A percentile compares a stretch with the other conserved stretches of the same genome.
Conservation (phyloP, 352 stramenopile species). For the Phytophthora ramorum region DNA sequence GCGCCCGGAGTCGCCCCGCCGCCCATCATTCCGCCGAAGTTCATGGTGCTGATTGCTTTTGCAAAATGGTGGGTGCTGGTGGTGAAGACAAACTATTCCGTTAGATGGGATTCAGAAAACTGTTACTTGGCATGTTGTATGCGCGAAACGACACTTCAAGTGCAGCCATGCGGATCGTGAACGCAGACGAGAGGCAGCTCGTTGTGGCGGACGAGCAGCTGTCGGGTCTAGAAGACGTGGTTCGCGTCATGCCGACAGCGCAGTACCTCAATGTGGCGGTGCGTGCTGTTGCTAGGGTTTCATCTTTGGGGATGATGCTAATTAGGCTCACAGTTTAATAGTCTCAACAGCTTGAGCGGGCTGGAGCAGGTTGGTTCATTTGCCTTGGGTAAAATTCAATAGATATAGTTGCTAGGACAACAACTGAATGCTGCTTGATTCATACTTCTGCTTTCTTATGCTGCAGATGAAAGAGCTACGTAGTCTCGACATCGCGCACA, state of each 20-base stretch:
- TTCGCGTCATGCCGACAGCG: conserved; percentile 17
- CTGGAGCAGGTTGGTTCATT: conserved; percentile 52
- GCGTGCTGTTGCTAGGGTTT: conserved; percentile 7
- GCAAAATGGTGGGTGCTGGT: conserved; percentile 16
- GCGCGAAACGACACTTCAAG: conserved; percentile 15
- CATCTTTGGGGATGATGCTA: background rate
- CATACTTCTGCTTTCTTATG: background rate
- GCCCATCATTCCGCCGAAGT: conserved; percentile 82
- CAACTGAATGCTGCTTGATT: background rate
- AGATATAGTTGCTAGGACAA: background rate
- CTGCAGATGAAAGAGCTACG: conserved; percentile 50
- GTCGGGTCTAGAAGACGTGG: conserved; percentile 33
- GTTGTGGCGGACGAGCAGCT: conserved; percentile 69
- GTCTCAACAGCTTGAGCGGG: conserved; percentile 41
- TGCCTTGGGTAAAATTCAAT: background rate
- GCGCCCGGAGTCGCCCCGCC: conserved; percentile 48
- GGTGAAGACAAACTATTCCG: conserved; percentile 1
- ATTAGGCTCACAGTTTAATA: conserved; percentile 64
- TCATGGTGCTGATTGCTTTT: conserved; percentile 55
- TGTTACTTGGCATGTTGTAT: background rate
- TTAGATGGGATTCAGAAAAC: conserved; percentile 3
- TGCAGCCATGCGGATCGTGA: conserved; percentile 50
- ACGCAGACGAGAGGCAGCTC: conserved; percentile 46
- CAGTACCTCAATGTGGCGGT: conserved; percentile 76
- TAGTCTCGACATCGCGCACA: conserved; percentile 72